Percentiles rank a stretch among this genome's conserved stretches.
Evolutionary conservation across 306 rosid species (phyloP).

Genomic region (Vigna radiata): DNA sequence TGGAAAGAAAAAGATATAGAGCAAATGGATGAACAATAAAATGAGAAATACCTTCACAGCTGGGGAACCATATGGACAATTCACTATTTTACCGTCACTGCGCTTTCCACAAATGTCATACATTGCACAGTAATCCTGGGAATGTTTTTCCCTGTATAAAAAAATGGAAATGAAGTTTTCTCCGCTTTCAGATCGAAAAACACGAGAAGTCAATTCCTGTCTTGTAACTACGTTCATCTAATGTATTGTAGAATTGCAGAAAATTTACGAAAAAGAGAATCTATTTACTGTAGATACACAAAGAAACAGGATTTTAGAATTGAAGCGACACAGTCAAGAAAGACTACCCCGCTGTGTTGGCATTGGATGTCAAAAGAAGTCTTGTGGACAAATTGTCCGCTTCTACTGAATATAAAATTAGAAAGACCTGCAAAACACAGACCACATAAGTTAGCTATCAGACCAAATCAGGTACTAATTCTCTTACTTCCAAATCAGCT

Average conservation of each 20-base stretch:
- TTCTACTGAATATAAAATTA: slow-evolving; percentile 47
- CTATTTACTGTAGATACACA: neutral
- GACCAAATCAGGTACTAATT: slow-evolving; percentile 6
- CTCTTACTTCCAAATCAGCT: slow-evolving; percentile 17
- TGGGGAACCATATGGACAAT: slow-evolving; percentile 80
- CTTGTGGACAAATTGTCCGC: slow-evolving; percentile 56
- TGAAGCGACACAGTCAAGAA: slow-evolving; percentile 20
- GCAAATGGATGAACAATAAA: neutral
- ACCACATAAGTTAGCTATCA: slow-evolving; percentile 30
- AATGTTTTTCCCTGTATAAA: slow-evolving; percentile 64
- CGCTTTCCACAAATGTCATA: slow-evolving; percentile 87
- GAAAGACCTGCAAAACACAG: slow-evolving; percentile 60
- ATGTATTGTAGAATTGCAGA: neutral
- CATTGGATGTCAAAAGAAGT: slow-evolving; percentile 61
- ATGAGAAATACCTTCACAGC: slow-evolving; percentile 76
- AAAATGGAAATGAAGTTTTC: slow-evolving; percentile 14
- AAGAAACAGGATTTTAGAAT: slow-evolving; percentile 24
- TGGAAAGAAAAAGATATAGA: neutral
- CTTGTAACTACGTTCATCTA: neutral
- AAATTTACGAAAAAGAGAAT: too few species aligned
- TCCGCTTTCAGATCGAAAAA: neutral
- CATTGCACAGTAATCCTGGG: slow-evolving; percentile 85
- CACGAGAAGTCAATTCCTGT: neutral
- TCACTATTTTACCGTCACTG: slow-evolving; percentile 79
- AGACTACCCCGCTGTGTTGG: slow-evolving; percentile 47